Evolutionary conservation across 257 asterid genomes (phyloP).

Genomic region (Henckelia pumila): DNA sequence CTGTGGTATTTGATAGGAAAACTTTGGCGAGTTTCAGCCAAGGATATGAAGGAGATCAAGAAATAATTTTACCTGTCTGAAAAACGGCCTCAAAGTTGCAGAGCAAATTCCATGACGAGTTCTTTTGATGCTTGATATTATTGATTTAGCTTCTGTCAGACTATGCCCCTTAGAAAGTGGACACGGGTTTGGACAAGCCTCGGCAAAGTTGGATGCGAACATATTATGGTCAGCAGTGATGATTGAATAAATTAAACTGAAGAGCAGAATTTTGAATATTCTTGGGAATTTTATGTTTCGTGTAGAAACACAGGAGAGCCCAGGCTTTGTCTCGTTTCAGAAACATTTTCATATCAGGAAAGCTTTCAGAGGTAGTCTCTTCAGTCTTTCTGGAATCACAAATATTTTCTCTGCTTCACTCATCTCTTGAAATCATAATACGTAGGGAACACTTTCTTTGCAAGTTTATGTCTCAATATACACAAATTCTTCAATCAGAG

Average conservation of each 20-base stretch:
- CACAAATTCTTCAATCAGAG: not conserved
- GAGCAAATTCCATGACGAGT: no score
- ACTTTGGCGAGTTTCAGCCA: not conserved
- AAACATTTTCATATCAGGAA: slow-evolving; percentile 44
- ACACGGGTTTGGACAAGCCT: no score
- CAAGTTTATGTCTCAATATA: not conserved
- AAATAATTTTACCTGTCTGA: not conserved
- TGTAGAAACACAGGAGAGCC: slow-evolving; percentile 89
- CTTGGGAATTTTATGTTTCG: slow-evolving; percentile 25
- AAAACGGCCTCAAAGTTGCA: not conserved
- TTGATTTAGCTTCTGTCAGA: no score
- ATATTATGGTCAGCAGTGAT: no score
- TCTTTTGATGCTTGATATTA: no score
- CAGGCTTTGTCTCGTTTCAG: slow-evolving; percentile 77
- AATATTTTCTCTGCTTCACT: slow-evolving; percentile 19
- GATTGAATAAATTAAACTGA: slow-evolving; percentile 2
- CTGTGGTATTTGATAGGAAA: slow-evolving; percentile 3
- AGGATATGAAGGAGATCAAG: no score
- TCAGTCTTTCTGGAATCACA: slow-evolving; percentile 2
- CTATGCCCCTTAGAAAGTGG: no score
- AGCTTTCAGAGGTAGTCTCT: slow-evolving; percentile 59
- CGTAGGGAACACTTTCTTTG: not conserved
- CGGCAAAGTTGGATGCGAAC: no score
- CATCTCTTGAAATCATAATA: slow-evolving; percentile 17
- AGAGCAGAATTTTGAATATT: slow-evolving; percentile 11